Base-by-base conservation (phyloP, 2,329 filamentous ascomycete genomes). In the Penicillium sp. region DNA sequence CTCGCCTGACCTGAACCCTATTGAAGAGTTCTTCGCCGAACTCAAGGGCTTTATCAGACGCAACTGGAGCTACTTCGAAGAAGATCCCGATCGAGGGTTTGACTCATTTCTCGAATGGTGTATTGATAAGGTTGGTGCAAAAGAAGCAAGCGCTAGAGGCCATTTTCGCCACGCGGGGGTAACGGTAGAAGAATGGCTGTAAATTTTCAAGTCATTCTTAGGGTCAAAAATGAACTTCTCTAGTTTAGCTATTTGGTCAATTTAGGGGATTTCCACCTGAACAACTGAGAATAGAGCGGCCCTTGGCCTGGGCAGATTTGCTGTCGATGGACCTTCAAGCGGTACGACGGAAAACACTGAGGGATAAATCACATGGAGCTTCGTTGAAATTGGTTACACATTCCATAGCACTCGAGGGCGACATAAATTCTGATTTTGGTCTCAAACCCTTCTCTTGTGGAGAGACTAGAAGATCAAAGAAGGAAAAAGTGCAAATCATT, bases 1-100 rank as follows among this genome's bases (percentile, higher is more conserved):
- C 43, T 45, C 43, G 9, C 43, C 43, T 8, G 43, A 45, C 34
- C 18, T 45, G 34, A 45, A 45, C 28, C 43, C 43, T 12, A 45
- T 45, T 26, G 43, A 45, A 26, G 43, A 45, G 25, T 45, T 45
- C 18, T 45, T 45, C 13, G n/a, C 43, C 4, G 43, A 38, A 18
- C 28, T 39, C 8, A 45, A 45, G n/a, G 43, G 24, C 35, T 44
- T 27, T 25, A 44, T 44, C 8, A 27, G 18, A 27, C n/a, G 42
- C 8, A 44, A 44, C 18, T 44, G 32, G 18, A 25, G 4, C 13
- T 25, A 26, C 5, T 39, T 25, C 18, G 29, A 40, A 11, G 18
- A 41, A 40, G n/a, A 28, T 24, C 9, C 18, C 7, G 44, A 46
- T 9, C 24, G 37, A 47, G 39, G 32, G 13, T 47, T 47, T 18